phyloP scores from a whole-genome alignment of 208 protist genomes.

The Endotrypanum monterogeii region DNA sequence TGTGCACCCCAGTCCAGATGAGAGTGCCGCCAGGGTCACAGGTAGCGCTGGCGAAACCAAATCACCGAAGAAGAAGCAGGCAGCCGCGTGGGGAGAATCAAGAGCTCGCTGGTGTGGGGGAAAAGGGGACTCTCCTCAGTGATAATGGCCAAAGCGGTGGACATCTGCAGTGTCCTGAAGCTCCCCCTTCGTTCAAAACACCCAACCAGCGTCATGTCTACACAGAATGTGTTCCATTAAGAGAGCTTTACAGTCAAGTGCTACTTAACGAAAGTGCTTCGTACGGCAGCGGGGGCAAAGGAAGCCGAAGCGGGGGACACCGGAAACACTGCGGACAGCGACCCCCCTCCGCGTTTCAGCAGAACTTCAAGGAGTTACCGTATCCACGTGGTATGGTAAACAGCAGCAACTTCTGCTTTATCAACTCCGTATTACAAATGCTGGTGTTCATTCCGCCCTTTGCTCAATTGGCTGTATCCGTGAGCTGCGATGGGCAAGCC shows the following conservation, averaged over 20 bases:
- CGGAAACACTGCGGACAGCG: slow-evolving; percentile 2
- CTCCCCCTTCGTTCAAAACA: slow-evolving; percentile 6
- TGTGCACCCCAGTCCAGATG: slow-evolving; percentile 5
- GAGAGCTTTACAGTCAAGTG: slow-evolving; percentile 20
- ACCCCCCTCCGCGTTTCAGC: slow-evolving; percentile 26
- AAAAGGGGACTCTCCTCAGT: not conserved
- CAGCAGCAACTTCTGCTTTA: slow-evolving; percentile 85
- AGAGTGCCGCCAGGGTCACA: slow-evolving; percentile 19
- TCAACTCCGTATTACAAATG: slow-evolving; percentile 77
- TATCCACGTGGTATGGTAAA: slow-evolving; percentile 74
- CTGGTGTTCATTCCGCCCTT: slow-evolving; percentile 70
- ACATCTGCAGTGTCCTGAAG: not conserved
- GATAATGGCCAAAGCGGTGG: not conserved
- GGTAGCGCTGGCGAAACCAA: slow-evolving; percentile 9
- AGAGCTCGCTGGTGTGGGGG: not conserved
- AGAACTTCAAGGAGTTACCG: slow-evolving; percentile 37
- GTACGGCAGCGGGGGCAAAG: not conserved
- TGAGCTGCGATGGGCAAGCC: slow-evolving; percentile 26
- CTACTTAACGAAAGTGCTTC: not conserved
- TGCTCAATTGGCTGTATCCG: slow-evolving; percentile 65
- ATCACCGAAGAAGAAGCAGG: not conserved
- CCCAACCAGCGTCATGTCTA: slow-evolving; percentile 28
- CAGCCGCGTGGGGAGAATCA: not conserved
- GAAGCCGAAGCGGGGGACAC: not conserved
- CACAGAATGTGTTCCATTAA: slow-evolving; percentile 4